Percentiles rank a stretch among this genome's conserved stretches.
Conservation (phyloP, 2,329 filamentous ascomycete species). For the Fusarium gaditjirri region DNA sequence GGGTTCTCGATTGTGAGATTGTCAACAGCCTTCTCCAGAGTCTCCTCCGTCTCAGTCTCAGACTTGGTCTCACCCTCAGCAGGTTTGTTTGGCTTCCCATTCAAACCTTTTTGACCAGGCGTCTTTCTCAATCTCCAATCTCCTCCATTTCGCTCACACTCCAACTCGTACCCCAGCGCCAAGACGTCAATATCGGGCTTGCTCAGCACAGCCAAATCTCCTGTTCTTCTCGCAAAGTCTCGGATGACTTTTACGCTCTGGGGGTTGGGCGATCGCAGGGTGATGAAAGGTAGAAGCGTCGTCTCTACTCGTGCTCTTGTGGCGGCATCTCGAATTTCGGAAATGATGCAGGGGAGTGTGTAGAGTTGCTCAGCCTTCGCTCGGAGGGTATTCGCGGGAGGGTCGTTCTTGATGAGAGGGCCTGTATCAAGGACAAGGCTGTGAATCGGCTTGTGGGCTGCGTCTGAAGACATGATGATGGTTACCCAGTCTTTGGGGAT, state of each 20-base stretch:
- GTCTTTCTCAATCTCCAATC: conserved; percentile 84
- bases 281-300: conserved; percentile 85
- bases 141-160: conserved; percentile 89
- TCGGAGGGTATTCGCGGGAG: conserved; percentile 83
- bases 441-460: conserved; percentile 73
- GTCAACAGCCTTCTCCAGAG: conserved; percentile 23
- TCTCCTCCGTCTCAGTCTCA: not conserved
- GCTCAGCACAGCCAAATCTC: conserved; percentile 88
- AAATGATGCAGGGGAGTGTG: conserved; percentile 85
- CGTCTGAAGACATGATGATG: conserved; percentile 41
- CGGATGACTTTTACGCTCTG: conserved; percentile 82
- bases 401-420: conserved; percentile 93
- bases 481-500: conserved; percentile 8
- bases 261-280: conserved; percentile 76
- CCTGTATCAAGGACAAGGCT: conserved; percentile 90
- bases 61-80: conserved; percentile 17
- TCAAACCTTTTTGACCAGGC: conserved; percentile 82
- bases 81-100: conserved; percentile 66
- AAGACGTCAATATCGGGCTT: conserved; percentile 89
- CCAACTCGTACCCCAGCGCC: conserved; percentile 92
- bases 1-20: conserved; percentile 27
- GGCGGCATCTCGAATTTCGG: conserved; percentile 87
- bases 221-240: conserved; percentile 88
- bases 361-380: conserved; percentile 79
- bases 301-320: conserved; percentile 86